These are phyloP conservation scores for Chondrostereum purpureum DNA, from an alignment of 1,284 basidiomycete genomes.

Conservation along the genomic window DNA sequence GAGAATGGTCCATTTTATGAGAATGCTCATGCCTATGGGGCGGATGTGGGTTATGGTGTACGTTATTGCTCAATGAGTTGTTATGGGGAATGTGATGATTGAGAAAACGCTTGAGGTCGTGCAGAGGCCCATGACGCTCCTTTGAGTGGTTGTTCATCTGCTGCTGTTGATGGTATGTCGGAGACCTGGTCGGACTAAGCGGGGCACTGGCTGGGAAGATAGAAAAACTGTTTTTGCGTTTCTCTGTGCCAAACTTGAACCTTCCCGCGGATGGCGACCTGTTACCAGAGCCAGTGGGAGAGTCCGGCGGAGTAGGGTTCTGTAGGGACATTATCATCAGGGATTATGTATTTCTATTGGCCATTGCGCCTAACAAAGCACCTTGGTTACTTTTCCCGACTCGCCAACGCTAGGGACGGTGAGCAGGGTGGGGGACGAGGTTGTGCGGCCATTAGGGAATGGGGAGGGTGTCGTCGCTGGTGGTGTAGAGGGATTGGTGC, in stretches of 20 bases:
- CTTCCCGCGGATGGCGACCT: background rate
- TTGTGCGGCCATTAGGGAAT: background rate
- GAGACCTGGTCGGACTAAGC: background rate
- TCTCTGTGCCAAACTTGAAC: background rate
- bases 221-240: background rate
- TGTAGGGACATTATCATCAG: background rate
- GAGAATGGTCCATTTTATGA: constrained; percentile 5
- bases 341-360: background rate
- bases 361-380: background rate
- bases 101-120: constrained; percentile 89
- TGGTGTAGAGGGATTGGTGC: constrained; percentile 12
- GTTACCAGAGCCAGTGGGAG: background rate
- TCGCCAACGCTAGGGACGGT: background rate
- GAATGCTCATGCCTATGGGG: constrained; percentile 4
- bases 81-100: constrained; percentile 78
- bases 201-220: background rate
- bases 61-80: constrained; percentile 17
- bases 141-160: background rate
- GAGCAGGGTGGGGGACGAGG: background rate
- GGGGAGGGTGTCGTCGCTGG: background rate
- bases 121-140: constrained; percentile 55
- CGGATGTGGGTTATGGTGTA: constrained; percentile 14
- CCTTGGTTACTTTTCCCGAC: background rate
- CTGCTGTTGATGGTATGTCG: too few relatives aligned
- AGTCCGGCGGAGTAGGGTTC: background rate